Conservation (phyloP, 192 early-diverging fungal genomes). For the Coemansia sp. region DNA sequence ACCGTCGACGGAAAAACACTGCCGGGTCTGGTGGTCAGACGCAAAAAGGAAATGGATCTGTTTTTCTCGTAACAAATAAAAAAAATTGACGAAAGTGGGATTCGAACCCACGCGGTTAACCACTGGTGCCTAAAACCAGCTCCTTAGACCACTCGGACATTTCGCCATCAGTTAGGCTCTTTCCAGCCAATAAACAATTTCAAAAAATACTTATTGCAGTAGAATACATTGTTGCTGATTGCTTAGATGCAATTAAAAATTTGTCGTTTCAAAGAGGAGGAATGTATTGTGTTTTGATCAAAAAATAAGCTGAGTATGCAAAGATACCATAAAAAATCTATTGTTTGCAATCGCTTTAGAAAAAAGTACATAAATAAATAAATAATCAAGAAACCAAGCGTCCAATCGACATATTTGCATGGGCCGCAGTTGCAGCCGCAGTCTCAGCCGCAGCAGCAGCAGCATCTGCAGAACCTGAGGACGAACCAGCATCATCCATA, state of each 20-base stretch:
- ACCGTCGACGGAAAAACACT: background rate
- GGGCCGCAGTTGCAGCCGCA: too few relatives aligned
- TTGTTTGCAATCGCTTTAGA: too few relatives aligned
- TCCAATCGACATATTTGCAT: background rate
- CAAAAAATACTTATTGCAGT: background rate
- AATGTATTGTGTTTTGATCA: too few relatives aligned
- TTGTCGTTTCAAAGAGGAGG: background rate
- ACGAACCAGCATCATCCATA: background rate
- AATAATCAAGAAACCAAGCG: background rate
- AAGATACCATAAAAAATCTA: too few relatives aligned
- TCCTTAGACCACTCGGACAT: conserved; percentile 57
- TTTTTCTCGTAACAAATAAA: background rate
- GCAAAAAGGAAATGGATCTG: background rate
- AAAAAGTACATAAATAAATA: background rate
- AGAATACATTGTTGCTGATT: too few relatives aligned
- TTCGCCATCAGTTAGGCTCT: conserved; percentile 4
- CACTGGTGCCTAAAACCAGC: conserved; percentile 53
- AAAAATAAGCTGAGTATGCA: too few relatives aligned
- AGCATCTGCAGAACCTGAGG: background rate
- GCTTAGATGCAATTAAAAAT: background rate
- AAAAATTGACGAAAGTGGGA: conserved; percentile 48
- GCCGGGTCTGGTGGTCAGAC: background rate
- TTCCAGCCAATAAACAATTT: background rate
- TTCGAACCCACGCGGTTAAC: conserved; percentile 56
- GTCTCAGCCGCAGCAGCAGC: background rate